Percentiles rank a stretch among this genome's conserved stretches.
phyloP scores from a whole-genome alignment of 2,329 filamentous ascomycete species.

The Colletotrichum scovillei region DNA sequence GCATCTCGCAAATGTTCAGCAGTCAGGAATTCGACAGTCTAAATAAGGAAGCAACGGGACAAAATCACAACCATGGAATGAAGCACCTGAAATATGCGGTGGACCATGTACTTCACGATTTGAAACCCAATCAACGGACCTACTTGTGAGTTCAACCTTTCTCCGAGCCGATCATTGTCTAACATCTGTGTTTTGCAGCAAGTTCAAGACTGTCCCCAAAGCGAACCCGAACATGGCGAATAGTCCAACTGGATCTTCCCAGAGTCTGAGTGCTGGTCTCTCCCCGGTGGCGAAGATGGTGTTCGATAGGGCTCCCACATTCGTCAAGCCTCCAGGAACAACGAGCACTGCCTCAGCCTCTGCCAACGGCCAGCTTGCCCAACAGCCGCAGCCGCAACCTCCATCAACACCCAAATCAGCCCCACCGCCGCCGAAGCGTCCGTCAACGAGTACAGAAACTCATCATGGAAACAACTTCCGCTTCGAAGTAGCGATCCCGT shows the following conservation, averaged over 20 bases:
- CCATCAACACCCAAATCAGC: slow-evolving; percentile 36
- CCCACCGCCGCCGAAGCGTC: slow-evolving; percentile 18
- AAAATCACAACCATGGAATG: slow-evolving; percentile 64
- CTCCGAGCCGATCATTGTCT: slow-evolving; percentile 35
- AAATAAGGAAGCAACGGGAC: slow-evolving; percentile 74
- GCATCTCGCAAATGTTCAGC: slow-evolving; percentile 63
- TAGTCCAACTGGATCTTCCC: slow-evolving; percentile 20
- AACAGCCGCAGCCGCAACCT: slow-evolving; percentile 11
- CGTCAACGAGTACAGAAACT: slow-evolving; percentile 42
- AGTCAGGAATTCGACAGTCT: slow-evolving; percentile 72
- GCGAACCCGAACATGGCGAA: slow-evolving; percentile 43
- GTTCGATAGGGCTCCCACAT: slow-evolving; percentile 54
- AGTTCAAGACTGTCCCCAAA: slow-evolving; percentile 65
- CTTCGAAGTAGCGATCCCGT: slow-evolving; percentile 61
- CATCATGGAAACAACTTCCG: slow-evolving; percentile 50
- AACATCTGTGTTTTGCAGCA: slow-evolving; percentile 53
- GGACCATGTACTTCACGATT: slow-evolving; percentile 78
- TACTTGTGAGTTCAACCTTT: slow-evolving; percentile 65
- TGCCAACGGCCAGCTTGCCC: slow-evolving; percentile 39
- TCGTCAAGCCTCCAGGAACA: slow-evolving; percentile 52
- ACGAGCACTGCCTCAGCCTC: slow-evolving; percentile 40
- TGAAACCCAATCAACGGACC: slow-evolving; percentile 78
- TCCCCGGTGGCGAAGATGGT: slow-evolving; percentile 64
- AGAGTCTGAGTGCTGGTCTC: slow-evolving; percentile 53
- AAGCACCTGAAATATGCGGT: slow-evolving; percentile 73